Evolutionary conservation across 257 asterid genomes (phyloP).

Genomic region (Craterostigma plantagineum): DNA sequence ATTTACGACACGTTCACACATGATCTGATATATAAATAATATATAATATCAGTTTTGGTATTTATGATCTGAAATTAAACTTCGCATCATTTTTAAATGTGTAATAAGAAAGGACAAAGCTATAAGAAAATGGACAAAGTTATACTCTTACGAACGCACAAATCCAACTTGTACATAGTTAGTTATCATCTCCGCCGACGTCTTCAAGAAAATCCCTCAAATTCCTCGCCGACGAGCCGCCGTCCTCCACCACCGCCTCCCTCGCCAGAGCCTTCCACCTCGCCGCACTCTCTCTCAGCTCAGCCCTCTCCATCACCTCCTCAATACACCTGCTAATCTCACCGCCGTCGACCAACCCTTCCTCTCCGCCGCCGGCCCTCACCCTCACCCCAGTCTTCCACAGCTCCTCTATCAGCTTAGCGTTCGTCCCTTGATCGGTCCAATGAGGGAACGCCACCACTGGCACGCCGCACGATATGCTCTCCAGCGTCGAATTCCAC

Average conservation of each 20-base stretch:
- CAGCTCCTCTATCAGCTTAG: slow-evolving; percentile 34
- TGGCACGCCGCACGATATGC: slow-evolving; percentile 21
- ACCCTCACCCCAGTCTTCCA: slow-evolving; percentile 39
- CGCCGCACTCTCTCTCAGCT: slow-evolving; percentile 18
- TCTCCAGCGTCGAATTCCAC: slow-evolving; percentile 52
- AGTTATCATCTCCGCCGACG: too few relatives aligned
- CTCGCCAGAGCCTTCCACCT: slow-evolving; percentile 19
- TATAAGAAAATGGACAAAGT: too few relatives aligned
- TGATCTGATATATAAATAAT: too few relatives aligned
- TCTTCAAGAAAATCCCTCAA: neutral
- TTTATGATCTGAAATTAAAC: too few relatives aligned
- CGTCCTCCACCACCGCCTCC: slow-evolving; percentile 20
- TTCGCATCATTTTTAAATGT: too few relatives aligned
- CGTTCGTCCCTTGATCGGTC: slow-evolving; percentile 39
- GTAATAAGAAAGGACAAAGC: too few relatives aligned
- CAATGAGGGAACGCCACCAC: slow-evolving; percentile 33
- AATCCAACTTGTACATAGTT: too few relatives aligned
- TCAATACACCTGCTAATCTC: slow-evolving; percentile 38
- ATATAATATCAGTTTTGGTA: too few relatives aligned
- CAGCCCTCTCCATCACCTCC: slow-evolving; percentile 22
- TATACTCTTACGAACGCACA: too few relatives aligned
- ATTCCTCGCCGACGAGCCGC: slow-evolving; percentile 22
- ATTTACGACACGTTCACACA: too few relatives aligned
- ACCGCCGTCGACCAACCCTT: slow-evolving; percentile 20
- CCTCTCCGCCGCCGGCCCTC: slow-evolving; percentile 1